phyloP scores from a whole-genome alignment of 371 early-diverging fungal genomes.

The Smittium culicis region DNA sequence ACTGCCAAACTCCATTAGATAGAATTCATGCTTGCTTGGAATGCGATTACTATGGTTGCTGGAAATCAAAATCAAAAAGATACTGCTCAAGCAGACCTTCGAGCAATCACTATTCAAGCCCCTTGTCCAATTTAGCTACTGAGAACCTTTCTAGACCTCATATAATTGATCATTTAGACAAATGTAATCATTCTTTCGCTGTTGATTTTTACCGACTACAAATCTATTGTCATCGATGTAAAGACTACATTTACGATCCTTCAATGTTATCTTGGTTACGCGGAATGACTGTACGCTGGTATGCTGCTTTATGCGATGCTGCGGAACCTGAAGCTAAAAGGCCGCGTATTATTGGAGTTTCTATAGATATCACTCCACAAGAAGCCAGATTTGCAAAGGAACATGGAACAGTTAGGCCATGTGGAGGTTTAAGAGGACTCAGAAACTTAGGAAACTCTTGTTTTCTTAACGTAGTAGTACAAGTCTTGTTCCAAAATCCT shows the following conservation, averaged over 20 bases:
- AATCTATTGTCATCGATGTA: constrained; percentile 63
- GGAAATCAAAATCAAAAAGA: too few species aligned
- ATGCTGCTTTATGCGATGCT: constrained; percentile 35
- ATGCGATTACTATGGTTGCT: too few species aligned
- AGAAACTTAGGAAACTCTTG: constrained; percentile 89
- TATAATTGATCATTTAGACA: too few species aligned
- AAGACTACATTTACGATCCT: constrained; percentile 73
- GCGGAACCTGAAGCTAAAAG: constrained; percentile 34
- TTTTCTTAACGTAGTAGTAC: constrained; percentile 87
- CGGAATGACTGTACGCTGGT: constrained; percentile 44
- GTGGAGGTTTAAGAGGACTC: constrained; percentile 68
- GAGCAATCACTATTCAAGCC: too few species aligned
- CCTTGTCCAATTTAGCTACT: too few species aligned
- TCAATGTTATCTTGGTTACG: constrained; percentile 49
- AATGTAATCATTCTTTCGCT: constrained; percentile 25
- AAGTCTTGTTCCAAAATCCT: constrained; percentile 83
- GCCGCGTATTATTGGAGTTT: constrained; percentile 34
- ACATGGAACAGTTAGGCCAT: constrained; percentile 16
- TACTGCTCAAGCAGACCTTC: too few species aligned
- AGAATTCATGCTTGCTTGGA: too few species aligned
- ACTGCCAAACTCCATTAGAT: too few species aligned
- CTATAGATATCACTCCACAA: constrained; percentile 26
- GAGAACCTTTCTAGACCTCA: too few species aligned
- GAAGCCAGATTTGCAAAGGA: constrained; percentile 18
- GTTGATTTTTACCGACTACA: constrained; percentile 48